phyloP scores from a whole-genome alignment of 768 basidiomycete genomes.

The Tubosaeta brunneosetosa region DNA sequence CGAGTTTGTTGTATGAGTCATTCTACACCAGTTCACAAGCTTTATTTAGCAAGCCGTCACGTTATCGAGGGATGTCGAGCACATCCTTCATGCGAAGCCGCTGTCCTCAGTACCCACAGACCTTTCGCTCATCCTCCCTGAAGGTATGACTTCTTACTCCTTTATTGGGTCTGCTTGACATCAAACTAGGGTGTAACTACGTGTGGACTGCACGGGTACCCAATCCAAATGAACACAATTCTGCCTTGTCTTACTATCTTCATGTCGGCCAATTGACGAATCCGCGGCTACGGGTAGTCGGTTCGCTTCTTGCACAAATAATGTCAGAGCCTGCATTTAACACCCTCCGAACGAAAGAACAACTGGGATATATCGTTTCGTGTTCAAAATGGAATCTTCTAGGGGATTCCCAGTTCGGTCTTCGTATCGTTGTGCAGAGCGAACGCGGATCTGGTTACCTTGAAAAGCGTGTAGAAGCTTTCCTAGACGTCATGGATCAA shows the following conservation, averaged over 20 bases:
- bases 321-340: conserved; percentile 91
- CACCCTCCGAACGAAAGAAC: conserved; percentile 86
- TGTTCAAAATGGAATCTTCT: conserved; percentile 51
- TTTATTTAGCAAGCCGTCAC: conserved; percentile 64
- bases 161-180: conserved; percentile 8
- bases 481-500: conserved; percentile 69
- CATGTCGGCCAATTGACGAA: conserved; percentile 70
- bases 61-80: conserved; percentile 69
- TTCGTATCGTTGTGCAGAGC: conserved; percentile 84
- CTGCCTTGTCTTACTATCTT: conserved; percentile 79
- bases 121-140: conserved; percentile 59
- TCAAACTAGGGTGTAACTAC: conserved; percentile 57
- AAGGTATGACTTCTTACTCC: conserved; percentile 41
- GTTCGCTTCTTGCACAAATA: conserved; percentile 75
- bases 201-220: conserved; percentile 63
- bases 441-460: conserved; percentile 76
- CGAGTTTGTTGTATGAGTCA: conserved; percentile 21
- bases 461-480: conserved; percentile 85
- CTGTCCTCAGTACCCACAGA: conserved; percentile 38
- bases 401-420: conserved; percentile 67
- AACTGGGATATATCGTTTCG: conserved; percentile 89
- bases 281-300: conserved; percentile 57
- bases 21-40: not conserved
- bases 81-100: conserved; percentile 51
- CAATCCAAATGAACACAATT: conserved; percentile 86